phyloP scores from a whole-genome alignment of 768 basidiomycete genomes.

The Termitomyces sp. region DNA sequence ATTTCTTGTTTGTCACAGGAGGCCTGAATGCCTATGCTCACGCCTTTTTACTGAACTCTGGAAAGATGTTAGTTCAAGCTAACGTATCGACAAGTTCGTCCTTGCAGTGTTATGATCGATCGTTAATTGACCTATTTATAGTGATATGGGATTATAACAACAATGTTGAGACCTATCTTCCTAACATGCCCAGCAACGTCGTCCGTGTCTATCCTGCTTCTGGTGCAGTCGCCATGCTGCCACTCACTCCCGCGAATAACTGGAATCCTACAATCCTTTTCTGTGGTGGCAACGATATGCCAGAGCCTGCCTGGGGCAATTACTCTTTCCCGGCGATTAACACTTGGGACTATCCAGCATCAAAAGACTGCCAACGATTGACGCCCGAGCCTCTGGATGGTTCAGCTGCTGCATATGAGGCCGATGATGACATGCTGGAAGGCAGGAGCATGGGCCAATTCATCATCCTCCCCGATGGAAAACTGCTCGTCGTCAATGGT shows the following conservation, averaged over 20 bases:
- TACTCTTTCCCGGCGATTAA: constrained; percentile 69
- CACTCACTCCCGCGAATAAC: constrained; percentile 84
- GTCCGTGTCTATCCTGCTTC: constrained; percentile 88
- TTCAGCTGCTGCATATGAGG: constrained; percentile 48
- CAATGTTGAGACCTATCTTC: constrained; percentile 58
- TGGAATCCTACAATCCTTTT: constrained; percentile 83
- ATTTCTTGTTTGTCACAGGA: constrained; percentile 66
- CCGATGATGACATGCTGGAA: constrained; percentile 73
- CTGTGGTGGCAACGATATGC: constrained; percentile 85
- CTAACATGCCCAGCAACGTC: constrained; percentile 67
- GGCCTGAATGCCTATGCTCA: constrained; percentile 78
- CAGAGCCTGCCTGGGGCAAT: constrained; percentile 67
- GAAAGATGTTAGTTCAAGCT: constrained; percentile 77
- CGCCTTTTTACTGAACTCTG: constrained; percentile 68
- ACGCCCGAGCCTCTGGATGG: constrained; percentile 80
- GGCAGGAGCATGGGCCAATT: constrained; percentile 91
- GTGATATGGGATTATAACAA: constrained; percentile 46
- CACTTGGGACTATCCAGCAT: constrained; percentile 68
- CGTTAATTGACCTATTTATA: constrained; percentile 15
- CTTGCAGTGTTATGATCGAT: background rate
- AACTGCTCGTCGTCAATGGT: constrained; percentile 78
- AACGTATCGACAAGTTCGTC: constrained; percentile 69
- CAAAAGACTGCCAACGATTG: constrained; percentile 72
- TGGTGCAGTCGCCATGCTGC: constrained; percentile 85
- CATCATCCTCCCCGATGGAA: constrained; percentile 75